A percentile compares a stretch with the other conserved stretches of the same genome.
phyloP scores from a whole-genome alignment of 1,139 yeast genomes.

The Martiniozyma asiatica region DNA sequence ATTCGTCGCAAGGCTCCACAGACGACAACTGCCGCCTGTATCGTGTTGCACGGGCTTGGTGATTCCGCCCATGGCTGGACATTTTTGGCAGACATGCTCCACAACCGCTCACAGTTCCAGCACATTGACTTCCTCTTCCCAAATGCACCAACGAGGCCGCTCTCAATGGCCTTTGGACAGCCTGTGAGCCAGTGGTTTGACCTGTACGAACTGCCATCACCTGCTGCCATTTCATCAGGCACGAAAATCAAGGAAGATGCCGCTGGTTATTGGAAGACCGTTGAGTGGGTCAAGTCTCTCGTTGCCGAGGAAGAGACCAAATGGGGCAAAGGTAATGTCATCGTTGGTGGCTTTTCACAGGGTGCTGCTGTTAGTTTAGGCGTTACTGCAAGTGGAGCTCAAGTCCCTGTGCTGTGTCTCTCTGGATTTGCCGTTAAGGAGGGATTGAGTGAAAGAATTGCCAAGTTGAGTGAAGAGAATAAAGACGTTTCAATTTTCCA shows the following conservation, averaged over 20 bases:
- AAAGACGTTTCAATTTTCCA: slow-evolving; percentile 67
- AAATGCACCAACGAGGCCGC: slow-evolving; percentile 66
- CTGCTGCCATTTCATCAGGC: slow-evolving; percentile 34
- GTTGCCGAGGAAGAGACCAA: too few relatives aligned
- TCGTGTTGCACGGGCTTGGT: slow-evolving; percentile 84
- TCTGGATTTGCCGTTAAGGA: slow-evolving; percentile 66
- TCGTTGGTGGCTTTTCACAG: slow-evolving; percentile 91
- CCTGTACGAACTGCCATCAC: slow-evolving; percentile 42
- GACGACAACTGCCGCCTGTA: slow-evolving; percentile 48
- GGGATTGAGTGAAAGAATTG: slow-evolving; percentile 22
- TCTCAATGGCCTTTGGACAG: slow-evolving; percentile 56
- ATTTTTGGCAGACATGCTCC: slow-evolving; percentile 47
- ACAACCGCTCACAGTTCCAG: slow-evolving; percentile 32
- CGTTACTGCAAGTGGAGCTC: slow-evolving; percentile 35
- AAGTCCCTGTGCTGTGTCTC: slow-evolving; percentile 64
- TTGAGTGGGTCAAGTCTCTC: too few relatives aligned
- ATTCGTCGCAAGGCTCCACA: too few relatives aligned
- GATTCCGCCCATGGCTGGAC: slow-evolving; percentile 88
- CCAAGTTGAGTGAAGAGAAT: slow-evolving; percentile 30
- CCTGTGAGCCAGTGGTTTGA: slow-evolving; percentile 87
- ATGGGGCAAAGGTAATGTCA: too few relatives aligned
- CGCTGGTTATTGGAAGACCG: too few relatives aligned
- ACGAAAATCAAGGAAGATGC: slow-evolving; percentile 31
- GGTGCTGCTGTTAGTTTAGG: slow-evolving; percentile 81
- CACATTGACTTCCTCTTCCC: slow-evolving; percentile 77